A percentile compares a stretch with the other conserved stretches of the same genome.
These are phyloP conservation scores for Monosporascus sp. DNA, from an alignment of 2,329 filamentous ascomycete species.

Conservation along the genomic window DNA sequence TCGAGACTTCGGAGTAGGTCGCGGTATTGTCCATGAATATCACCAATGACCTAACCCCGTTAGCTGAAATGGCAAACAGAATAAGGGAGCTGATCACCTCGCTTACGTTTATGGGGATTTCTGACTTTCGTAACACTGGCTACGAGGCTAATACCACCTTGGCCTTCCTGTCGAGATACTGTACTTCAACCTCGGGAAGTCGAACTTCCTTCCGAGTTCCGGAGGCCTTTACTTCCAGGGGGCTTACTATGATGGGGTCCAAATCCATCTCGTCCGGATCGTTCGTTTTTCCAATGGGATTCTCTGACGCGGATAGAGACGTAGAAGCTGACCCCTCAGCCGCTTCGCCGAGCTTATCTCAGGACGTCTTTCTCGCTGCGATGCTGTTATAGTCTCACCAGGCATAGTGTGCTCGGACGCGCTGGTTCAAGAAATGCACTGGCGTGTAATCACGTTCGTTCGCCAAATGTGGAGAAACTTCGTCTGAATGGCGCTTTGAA, in stretches of 20 bases:
- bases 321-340: too few relatives aligned
- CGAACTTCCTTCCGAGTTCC: constrained; percentile 98
- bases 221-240: constrained; percentile 95
- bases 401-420: too few relatives aligned
- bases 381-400: too few relatives aligned
- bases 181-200: constrained; percentile 91
- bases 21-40: constrained; percentile 99
- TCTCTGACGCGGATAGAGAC: too few relatives aligned
- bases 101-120: constrained; percentile 96
- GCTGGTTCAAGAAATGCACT: too few relatives aligned
- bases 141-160: constrained; percentile 99
- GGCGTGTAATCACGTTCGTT: too few relatives aligned
- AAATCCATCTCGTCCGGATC: constrained; percentile 86
- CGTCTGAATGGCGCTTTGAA: too few relatives aligned
- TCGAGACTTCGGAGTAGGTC: constrained; percentile 95
- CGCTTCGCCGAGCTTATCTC: too few relatives aligned
- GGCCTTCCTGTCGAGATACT: constrained; percentile 95
- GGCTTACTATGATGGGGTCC: constrained; percentile 97
- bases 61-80: constrained; percentile 2
- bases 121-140: constrained; percentile 93
- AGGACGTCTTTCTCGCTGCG: too few relatives aligned
- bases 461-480: too few relatives aligned
- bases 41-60: constrained; percentile 78
- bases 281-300: too few relatives aligned
- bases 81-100: constrained; percentile 1